Conservation (phyloP, 768 basidiomycete genomes). For the Auriscalpium microsporum region DNA sequence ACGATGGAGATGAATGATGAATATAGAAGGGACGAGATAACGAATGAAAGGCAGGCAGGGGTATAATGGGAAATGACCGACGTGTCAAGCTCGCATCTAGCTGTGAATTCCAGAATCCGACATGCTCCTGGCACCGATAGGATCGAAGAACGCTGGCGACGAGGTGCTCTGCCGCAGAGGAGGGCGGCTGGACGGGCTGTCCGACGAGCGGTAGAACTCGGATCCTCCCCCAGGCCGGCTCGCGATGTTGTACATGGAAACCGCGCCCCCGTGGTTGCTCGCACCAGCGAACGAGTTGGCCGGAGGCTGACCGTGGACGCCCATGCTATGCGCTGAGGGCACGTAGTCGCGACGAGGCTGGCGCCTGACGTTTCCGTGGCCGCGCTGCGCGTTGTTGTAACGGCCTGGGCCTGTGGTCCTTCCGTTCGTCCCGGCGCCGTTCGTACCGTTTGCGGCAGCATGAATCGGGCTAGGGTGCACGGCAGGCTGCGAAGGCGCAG, state of each 20-base stretch:
- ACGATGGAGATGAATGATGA: neutral
- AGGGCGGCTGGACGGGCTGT: neutral
- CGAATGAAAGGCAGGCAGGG: neutral
- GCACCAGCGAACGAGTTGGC: neutral
- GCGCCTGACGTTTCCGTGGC: neutral
- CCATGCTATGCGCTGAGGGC: neutral
- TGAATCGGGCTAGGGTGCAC: no score
- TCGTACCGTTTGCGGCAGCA: no score
- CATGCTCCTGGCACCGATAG: neutral
- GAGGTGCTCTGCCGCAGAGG: conserved; percentile 11
- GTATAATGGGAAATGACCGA: neutral
- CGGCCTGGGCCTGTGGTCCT: neutral
- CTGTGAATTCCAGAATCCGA: neutral
- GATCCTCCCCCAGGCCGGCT: conserved; percentile 1
- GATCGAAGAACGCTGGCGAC: conserved; percentile 11
- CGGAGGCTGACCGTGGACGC: neutral
- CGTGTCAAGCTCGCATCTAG: neutral
- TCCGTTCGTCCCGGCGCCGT: no score
- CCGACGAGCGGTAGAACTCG: neutral
- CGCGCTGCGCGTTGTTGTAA: neutral
- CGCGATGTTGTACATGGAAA: conserved; percentile 10
- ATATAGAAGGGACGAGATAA: neutral
- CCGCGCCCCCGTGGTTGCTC: conserved; percentile 6
- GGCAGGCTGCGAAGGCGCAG: no score
- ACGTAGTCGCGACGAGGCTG: neutral